These are phyloP conservation scores for Podospora sp. DNA, from an alignment of 495 filamentous ascomycete species.

Conservation along the genomic window DNA sequence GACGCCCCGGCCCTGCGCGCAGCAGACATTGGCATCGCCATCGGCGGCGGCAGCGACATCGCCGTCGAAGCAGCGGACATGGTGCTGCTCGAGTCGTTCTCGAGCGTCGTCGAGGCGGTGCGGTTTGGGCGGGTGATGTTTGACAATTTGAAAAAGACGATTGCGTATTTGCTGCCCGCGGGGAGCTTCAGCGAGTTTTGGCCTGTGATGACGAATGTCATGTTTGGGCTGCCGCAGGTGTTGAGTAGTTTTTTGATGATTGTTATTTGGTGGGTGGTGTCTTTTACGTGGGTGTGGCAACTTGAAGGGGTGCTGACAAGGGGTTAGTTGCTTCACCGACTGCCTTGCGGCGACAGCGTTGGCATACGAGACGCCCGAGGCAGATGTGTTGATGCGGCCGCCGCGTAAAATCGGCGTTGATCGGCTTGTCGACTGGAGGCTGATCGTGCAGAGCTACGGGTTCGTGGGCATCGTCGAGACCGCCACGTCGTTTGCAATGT, in stretches of 20 bases:
- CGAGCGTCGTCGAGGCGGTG: constrained; percentile 67
- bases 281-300: not conserved
- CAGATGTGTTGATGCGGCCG: constrained; percentile 62
- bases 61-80: constrained; percentile 73
- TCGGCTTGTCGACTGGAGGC: constrained; percentile 64
- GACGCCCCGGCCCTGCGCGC: constrained; percentile 75
- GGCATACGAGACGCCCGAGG: constrained; percentile 72
- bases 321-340: constrained; percentile 65
- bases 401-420: constrained; percentile 64
- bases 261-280: constrained; percentile 51
- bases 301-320: constrained; percentile 5
- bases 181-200: constrained; percentile 71
- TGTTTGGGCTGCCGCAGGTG: constrained; percentile 69
- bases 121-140: constrained; percentile 68
- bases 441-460: constrained; percentile 65
- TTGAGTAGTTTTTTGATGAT: constrained; percentile 72
- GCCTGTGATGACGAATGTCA: constrained; percentile 68
- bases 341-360: constrained; percentile 65
- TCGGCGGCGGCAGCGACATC: constrained; percentile 77
- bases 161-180: constrained; percentile 71
- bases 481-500: constrained; percentile 62
- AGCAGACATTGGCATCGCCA: constrained; percentile 78
- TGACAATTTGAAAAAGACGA: constrained; percentile 72
- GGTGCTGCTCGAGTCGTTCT: constrained; percentile 68
- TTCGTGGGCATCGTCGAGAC: constrained; percentile 65